Conservation (phyloP, 768 basidiomycete species). For the Piloderma croceum region DNA sequence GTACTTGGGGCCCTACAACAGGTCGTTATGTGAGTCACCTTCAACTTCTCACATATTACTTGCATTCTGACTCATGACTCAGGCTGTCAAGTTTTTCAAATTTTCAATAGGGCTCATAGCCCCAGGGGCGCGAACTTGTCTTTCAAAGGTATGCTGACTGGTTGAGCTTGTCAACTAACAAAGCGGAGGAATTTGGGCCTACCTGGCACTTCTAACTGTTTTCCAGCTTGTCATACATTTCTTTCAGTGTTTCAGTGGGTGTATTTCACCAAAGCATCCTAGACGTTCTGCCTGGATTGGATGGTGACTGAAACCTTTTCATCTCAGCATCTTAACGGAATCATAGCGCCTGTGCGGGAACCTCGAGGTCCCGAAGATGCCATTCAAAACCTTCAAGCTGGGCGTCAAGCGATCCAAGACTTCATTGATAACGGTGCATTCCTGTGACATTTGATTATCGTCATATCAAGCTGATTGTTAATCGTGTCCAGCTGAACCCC, state of each 20-base stretch:
- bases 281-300: not conserved
- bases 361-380: slow-evolving; percentile 67
- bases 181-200: too few relatives aligned
- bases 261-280: too few relatives aligned
- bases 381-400: slow-evolving; percentile 78
- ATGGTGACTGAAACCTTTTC: slow-evolving; percentile 3
- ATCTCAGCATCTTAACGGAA: slow-evolving; percentile 57
- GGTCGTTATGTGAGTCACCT: slow-evolving; percentile 73
- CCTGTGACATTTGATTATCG: slow-evolving; percentile 1
- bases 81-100: slow-evolving; percentile 89
- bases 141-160: slow-evolving; percentile 61
- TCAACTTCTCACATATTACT: slow-evolving; percentile 8
- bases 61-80: slow-evolving; percentile 4
- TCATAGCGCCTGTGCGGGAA: slow-evolving; percentile 60
- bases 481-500: slow-evolving; percentile 61
- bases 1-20: slow-evolving; percentile 85
- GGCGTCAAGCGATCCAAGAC: slow-evolving; percentile 72
- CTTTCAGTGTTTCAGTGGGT: too few relatives aligned
- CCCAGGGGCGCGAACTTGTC: slow-evolving; percentile 84
- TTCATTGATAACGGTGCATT: slow-evolving; percentile 76
- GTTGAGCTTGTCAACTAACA: too few relatives aligned
- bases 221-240: too few relatives aligned
- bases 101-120: slow-evolving; percentile 75
- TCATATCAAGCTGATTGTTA: not conserved
- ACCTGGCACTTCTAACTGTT: too few relatives aligned